Evolutionary conservation across 306 rosid genomes (phyloP).

Genomic region (Pachyrhizus erosus): DNA sequence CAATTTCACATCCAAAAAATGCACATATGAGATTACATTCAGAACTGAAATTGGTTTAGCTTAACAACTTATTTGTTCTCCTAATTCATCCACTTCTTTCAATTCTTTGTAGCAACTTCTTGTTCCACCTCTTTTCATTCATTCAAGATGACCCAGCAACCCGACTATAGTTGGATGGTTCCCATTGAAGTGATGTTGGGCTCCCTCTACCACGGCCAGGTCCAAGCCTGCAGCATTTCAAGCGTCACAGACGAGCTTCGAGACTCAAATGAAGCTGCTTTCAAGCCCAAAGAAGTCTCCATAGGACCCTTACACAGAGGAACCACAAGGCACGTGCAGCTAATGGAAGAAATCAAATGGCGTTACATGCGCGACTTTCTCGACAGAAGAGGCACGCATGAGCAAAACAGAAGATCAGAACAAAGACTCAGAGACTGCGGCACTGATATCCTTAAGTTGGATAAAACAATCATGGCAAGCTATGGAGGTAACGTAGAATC

Average conservation of each 20-base stretch:
- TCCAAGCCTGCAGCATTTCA: constrained; percentile 39
- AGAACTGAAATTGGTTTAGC: no score
- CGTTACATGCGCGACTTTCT: constrained; percentile 19
- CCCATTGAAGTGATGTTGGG: constrained; percentile 10
- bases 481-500: constrained; percentile 29
- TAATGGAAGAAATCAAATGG: constrained; percentile 50
- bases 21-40: no score
- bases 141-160: not conserved
- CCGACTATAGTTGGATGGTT: constrained; percentile 16
- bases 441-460: not conserved
- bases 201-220: not conserved
- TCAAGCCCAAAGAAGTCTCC: constrained; percentile 32
- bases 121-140: no score
- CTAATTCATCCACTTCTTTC: no score
- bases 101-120: no score
- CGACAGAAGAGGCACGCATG: not conserved
- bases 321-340: not conserved
- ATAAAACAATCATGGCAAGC: not conserved
- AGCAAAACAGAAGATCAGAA: not conserved
- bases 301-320: constrained; percentile 46
- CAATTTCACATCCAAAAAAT: no score
- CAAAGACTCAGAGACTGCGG: constrained; percentile 1
- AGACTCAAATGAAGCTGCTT: not conserved
- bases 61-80: no score
- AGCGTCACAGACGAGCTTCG: constrained; percentile 28